Conservation (phyloP, 345 rosid species). For the Syzygium aqueum region DNA sequence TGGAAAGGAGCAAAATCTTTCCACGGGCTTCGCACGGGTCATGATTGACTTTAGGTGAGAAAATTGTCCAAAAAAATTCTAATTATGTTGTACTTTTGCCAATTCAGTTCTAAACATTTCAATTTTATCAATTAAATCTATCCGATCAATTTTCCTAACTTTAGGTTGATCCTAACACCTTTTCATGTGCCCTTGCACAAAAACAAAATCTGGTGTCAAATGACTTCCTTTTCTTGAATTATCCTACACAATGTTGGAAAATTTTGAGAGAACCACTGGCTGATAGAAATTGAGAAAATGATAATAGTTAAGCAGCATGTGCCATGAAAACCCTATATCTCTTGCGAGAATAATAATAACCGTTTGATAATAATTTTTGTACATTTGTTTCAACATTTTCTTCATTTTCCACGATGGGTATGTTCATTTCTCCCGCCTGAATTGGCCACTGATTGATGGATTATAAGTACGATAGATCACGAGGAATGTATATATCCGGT, state of each 20-base stretch:
- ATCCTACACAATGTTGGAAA: neutral
- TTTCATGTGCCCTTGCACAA: no score
- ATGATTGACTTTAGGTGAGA: neutral
- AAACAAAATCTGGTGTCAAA: neutral
- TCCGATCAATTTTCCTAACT: no score
- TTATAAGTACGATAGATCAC: neutral
- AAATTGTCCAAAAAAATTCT: no score
- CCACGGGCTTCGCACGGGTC: neutral
- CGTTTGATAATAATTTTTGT: neutral
- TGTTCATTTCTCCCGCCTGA: accelerated
- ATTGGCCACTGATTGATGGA: neutral
- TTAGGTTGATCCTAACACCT: no score
- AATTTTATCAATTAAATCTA: no score
- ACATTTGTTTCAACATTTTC: neutral
- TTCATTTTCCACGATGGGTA: neutral
- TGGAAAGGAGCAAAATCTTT: neutral
- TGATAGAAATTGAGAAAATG: neutral
- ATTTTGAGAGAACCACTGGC: neutral
- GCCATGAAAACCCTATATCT: neutral
- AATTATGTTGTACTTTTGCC: no score
- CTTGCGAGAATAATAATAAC: neutral
- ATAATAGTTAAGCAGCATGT: neutral
- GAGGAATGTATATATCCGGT: neutral
- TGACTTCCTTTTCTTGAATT: neutral
- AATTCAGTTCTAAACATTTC: no score